Percentiles rank a stretch among this genome's conserved stretches.
Evolutionary conservation across 2,329 filamentous ascomycete species (phyloP).

Genomic region (Clonostachys solani): DNA sequence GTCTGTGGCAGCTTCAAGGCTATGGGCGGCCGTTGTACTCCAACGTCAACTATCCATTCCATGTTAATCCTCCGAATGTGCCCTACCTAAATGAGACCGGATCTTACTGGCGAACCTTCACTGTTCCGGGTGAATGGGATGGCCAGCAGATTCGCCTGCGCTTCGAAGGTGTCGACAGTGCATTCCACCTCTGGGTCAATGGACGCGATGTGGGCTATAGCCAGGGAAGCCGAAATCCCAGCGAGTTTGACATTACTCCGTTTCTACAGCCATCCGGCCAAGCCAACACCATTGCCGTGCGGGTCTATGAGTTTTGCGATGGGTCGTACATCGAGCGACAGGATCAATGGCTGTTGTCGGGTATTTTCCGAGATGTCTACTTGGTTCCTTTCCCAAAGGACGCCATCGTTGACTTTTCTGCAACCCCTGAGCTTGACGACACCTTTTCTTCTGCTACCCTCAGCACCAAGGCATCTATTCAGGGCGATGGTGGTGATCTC

Average conservation of each 20-base stretch:
- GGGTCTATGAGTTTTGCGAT: slow-evolving; percentile 70
- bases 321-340: slow-evolving; percentile 70
- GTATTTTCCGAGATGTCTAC: slow-evolving; percentile 67
- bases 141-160: slow-evolving; percentile 57
- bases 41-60: slow-evolving; percentile 64
- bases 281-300: slow-evolving; percentile 56
- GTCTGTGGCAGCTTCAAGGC: slow-evolving; percentile 66
- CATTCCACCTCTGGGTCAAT: slow-evolving; percentile 70
- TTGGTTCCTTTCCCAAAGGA: slow-evolving; percentile 56
- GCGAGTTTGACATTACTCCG: slow-evolving; percentile 66
- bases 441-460: slow-evolving; percentile 50
- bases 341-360: slow-evolving; percentile 65
- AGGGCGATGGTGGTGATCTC: slow-evolving; percentile 22
- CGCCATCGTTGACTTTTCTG: slow-evolving; percentile 50
- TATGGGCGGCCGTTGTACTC: slow-evolving; percentile 62
- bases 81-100: slow-evolving; percentile 61
- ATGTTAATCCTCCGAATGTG: slow-evolving; percentile 61
- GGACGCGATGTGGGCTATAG: slow-evolving; percentile 64
- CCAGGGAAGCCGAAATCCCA: slow-evolving; percentile 68
- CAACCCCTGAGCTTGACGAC: slow-evolving; percentile 51
- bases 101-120: slow-evolving; percentile 56
- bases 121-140: slow-evolving; percentile 39
- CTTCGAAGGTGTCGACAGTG: slow-evolving; percentile 72
- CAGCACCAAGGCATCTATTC: slow-evolving; percentile 34
- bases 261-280: slow-evolving; percentile 31